Evolutionary conservation across 2,329 filamentous ascomycete genomes (phyloP), one percentile per base, ranked within the genome.

Genomic region (Beauveria australis): DNA sequence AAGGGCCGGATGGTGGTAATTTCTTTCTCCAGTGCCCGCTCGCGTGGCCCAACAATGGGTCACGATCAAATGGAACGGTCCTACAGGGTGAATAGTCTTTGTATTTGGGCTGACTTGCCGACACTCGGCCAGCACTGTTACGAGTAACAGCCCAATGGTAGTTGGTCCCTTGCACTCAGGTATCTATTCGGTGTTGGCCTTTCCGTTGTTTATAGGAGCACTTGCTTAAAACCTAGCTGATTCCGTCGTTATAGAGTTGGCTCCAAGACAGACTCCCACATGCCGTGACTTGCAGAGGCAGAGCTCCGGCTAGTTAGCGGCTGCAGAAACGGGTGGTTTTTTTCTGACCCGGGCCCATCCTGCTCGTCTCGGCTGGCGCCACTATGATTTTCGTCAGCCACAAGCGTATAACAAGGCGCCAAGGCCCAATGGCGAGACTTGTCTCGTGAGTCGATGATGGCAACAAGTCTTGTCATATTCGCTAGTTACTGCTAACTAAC

Each of bases 1-100:
- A 54, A 60, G 58, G 58, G 58, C 58, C 58, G 58, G 51, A 41
- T 22, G 58, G 49, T 52, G 56, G 41, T 47, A 59, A 47, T 59
- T 59, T 53, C 26, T 24, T 53, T 24, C 8, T 10, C 22, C 44
- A 14, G 18, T 44, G 53, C 26, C 43, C 51, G 51, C 51, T 40
- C 37, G 52, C 47, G 47, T 49, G 53, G 53, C 41, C 53, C 19
- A 8, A 55, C 40, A 22, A 46, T 19, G 7, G 53, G 24, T 10
- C 33, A 37, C 33, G 12, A 37, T 16, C 33, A 37, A 37, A 14
- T 37, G 12, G 33, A 37, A 37, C 33, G 1, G 30, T 37, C 33
- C 14, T 37, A 22, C 30, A 37, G 33, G 33, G 10, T 37, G 33
- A 37, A 37, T 37, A 14, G 33, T 14, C 33, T 16, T 37, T 37